Conservation (phyloP, 2,329 filamentous ascomycete species). For the Phaeosphaeria sp. region DNA sequence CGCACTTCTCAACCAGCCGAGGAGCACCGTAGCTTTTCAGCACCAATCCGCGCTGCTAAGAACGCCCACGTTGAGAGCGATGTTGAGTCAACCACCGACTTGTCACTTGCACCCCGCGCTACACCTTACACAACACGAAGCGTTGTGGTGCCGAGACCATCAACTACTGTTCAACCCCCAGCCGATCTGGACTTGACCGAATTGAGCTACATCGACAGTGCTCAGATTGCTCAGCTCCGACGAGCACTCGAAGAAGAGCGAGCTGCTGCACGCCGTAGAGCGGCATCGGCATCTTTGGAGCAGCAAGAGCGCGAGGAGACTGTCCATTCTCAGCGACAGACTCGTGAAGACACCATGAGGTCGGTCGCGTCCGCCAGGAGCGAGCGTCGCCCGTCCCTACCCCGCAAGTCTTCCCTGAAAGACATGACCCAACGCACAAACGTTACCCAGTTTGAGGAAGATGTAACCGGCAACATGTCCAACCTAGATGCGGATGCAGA, state of each 20-base stretch:
- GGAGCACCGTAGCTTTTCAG: slow-evolving; percentile 37
- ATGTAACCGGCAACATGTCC: slow-evolving; percentile 43
- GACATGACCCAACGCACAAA: slow-evolving; percentile 52
- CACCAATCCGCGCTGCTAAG: slow-evolving; percentile 31
- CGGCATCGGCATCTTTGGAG: slow-evolving; percentile 23
- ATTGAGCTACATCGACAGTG: slow-evolving; percentile 61
- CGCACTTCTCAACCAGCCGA: slow-evolving; percentile 20
- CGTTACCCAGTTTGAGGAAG: slow-evolving; percentile 39
- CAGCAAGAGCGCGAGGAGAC: slow-evolving; percentile 50
- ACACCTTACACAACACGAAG: slow-evolving; percentile 37
- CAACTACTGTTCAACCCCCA: slow-evolving; percentile 34
- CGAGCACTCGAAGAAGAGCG: slow-evolving; percentile 63
- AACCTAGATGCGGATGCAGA: slow-evolving; percentile 34
- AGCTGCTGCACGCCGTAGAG: slow-evolving; percentile 47
- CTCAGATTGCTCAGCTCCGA: slow-evolving; percentile 61
- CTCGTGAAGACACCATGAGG: slow-evolving; percentile 49
- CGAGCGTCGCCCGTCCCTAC: slow-evolving; percentile 47
- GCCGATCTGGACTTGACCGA: slow-evolving; percentile 54
- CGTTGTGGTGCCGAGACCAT: slow-evolving; percentile 20
- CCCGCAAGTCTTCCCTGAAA: slow-evolving; percentile 64
- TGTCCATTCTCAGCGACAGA: slow-evolving; percentile 41
- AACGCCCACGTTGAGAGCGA: slow-evolving; percentile 38
- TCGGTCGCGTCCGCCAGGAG: slow-evolving; percentile 48
- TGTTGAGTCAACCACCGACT: slow-evolving; percentile 49
- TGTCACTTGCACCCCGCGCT: slow-evolving; percentile 44